Evolutionary conservation across 2,329 filamentous ascomycete species (phyloP).

Genomic region (Apiospora pterosperma): DNA sequence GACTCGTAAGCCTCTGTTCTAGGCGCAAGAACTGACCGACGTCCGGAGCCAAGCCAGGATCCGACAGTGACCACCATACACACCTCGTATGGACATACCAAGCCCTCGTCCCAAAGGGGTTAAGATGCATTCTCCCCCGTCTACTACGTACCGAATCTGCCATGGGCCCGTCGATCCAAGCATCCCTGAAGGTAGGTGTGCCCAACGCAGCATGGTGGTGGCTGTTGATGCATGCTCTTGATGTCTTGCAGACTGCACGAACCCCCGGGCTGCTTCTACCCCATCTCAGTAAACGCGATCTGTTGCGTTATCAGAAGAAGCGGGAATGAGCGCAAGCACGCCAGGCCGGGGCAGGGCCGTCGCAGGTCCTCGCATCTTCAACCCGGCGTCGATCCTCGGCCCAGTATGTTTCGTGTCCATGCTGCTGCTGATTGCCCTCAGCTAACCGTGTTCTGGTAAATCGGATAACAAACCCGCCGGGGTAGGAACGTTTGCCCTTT

Average conservation of each 20-base stretch:
- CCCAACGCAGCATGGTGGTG: background rate
- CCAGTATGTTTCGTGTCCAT: background rate
- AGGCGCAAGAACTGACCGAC: background rate
- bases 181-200: background rate
- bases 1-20: too few species aligned
- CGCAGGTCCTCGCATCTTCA: background rate
- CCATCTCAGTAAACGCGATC: background rate
- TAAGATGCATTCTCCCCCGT: background rate
- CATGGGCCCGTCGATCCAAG: background rate
- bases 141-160: background rate
- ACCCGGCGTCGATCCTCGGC: background rate
- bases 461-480: background rate
- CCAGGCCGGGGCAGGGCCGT: background rate
- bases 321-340: background rate
- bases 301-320: background rate
- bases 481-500: background rate
- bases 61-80: too few species aligned
- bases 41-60: background rate
- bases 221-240: background rate
- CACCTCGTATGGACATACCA: background rate
- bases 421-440: background rate
- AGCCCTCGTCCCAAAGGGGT: background rate
- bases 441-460: background rate
- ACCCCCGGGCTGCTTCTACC: background rate
- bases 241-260: background rate